Evolutionary conservation across 2,329 filamentous ascomycete genomes (phyloP).

Genomic region (Bipolaris victoriae): DNA sequence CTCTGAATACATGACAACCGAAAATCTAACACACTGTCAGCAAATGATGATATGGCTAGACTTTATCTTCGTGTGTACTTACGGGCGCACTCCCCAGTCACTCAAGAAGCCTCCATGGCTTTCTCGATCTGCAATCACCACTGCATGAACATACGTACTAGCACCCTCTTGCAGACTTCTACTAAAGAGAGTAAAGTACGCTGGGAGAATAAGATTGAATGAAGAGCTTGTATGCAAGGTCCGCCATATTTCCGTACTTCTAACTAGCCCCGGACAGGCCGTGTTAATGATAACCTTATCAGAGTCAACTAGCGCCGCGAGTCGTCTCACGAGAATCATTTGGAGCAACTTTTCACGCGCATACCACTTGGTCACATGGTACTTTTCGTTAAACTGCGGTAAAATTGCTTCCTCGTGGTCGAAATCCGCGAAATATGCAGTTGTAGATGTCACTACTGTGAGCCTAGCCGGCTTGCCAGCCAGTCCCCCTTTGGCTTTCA

Average conservation of each 20-base stretch:
- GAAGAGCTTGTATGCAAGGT: neutral
- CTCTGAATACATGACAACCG: conserved; percentile 4
- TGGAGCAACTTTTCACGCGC: conserved; percentile 25
- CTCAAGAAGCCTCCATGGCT: conserved; percentile 60
- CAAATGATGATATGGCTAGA: neutral
- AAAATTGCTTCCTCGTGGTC: neutral
- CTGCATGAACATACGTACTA: conserved; percentile 57
- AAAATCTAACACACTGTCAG: conserved; percentile 3
- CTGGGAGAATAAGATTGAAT: neutral
- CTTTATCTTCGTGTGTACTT: conserved; percentile 27
- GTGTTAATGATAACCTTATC: conserved; percentile 52
- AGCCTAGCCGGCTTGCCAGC: conserved; percentile 4
- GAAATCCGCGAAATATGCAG: conserved; percentile 6
- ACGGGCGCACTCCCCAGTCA: conserved; percentile 57
- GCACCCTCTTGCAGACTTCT: conserved; percentile 51
- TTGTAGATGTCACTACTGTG: conserved; percentile 6
- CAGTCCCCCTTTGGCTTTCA: conserved; percentile 21
- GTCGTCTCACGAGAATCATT: conserved; percentile 24
- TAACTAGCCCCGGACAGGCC: conserved; percentile 52
- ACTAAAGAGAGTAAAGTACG: conserved; percentile 40
- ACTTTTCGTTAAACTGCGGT: conserved; percentile 7
- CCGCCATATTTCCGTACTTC: conserved; percentile 3
- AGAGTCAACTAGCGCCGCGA: conserved; percentile 22
- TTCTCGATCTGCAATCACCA: conserved; percentile 55
- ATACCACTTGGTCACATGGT: conserved; percentile 25